Evolutionary conservation across 2,329 filamentous ascomycete genomes (phyloP), one percentile per base, ranked within the genome.

Genomic region (Alternaria atra): DNA sequence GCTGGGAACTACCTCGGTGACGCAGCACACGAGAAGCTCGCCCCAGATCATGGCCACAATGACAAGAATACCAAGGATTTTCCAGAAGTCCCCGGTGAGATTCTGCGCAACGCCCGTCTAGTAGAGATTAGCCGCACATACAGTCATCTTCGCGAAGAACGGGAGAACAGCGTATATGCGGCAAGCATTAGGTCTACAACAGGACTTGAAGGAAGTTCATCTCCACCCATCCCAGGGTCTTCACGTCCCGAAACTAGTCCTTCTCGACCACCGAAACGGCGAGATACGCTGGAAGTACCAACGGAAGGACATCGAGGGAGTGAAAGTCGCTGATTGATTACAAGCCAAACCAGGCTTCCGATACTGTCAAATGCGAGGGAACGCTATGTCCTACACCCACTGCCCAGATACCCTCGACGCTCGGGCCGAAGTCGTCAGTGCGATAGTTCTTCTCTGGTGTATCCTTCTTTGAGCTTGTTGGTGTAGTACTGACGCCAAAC

Each of bases 41-140:
- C 87, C 54, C 35, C 20, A 23, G 80, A 84, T 30, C 81, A 80
- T 0, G 80, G 80, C 1, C 87, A 86, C 66, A 80, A 80, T 48
- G 75, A 73, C 4, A 81, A 83, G 17, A 77, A 76, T 43, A 82
- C 84, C 4, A 71, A 75, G n/a, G 78, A 80, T n/a, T 89, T 83
- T 48, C 87, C 87, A 0, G 81, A 84, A 55, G 78, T 87, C 0
- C 87, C 87, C 0, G 87, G 85, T 2, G 86, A 89, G 64, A 67
- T 62, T 1, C 61, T 74, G 2, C 80, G 84, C 30, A 87, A 87
- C 47, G 69, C 65, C 1, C 66, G 71, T 0, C 68, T 87, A 1
- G 52, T 61, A 17, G 65, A 76, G 4, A 81, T 83, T 27, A 79
- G 75, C 46, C 74, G 79, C 30, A 67, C 71, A 5, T 87, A 83